Evolutionary conservation across 768 basidiomycete genomes (phyloP), one percentile per base, ranked within the genome.

Genomic region (Rossbeevera mucosa): DNA sequence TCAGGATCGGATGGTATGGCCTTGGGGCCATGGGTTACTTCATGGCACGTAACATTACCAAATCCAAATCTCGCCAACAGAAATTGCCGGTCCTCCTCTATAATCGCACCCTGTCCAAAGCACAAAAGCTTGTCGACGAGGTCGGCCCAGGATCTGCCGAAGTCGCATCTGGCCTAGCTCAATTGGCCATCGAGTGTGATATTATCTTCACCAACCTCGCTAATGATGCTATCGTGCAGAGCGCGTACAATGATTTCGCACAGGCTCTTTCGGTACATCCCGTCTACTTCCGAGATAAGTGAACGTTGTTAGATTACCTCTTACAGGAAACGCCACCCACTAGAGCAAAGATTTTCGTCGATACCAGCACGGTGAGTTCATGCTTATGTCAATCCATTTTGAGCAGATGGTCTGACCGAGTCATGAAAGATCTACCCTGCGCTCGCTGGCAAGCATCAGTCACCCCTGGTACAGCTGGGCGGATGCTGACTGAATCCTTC

Each of bases 41-140:
- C 18, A 93, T 94, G 87, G 87, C 86, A 6, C 76, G 77, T 31
- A 95, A 94, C 67, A 76, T 95, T 29, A 88, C 88, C 29, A 80
- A 70, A 40, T 72, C 77, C 56, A 74, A 70, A 38, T 72, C 77
- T 57, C 75, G 70, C 42, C 67, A 70, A 36, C 36, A 18, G 36
- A 36, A 36, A 11, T 18, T 58, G 70, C 5, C 71, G 76, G 29
- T 94, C 46, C 66, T 85, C 30, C 76, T 94, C 8, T 92, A 81
- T 75, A 95, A 94, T 64, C 80, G 92, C n/a, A 78, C 82, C 7
- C 50, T 65, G 5, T 73, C 77, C 28, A 91, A 88, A 66, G 68
- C 80, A 16, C 78, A 86, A 50, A 74, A 76, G 18, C 77, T 88
- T 0, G 64, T 72, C 2, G 70, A 78, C n/a, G 78, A 82, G 29